Evolutionary conservation across 1,284 basidiomycete species (phyloP).

Genomic region (Flammula alnicola): DNA sequence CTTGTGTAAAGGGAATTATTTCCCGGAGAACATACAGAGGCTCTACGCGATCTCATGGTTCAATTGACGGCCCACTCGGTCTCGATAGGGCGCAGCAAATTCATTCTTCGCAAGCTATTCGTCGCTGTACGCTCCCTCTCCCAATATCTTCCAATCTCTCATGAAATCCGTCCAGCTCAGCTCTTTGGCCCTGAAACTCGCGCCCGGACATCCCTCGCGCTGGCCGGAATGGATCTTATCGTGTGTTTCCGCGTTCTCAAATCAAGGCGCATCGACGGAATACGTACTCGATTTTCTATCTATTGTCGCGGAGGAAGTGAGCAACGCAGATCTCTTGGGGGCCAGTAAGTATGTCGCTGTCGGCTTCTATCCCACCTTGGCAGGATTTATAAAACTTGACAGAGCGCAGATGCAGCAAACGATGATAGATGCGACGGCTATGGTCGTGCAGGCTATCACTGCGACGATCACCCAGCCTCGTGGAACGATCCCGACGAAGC

Average conservation of each 20-base stretch:
- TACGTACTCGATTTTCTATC: conserved; percentile 77
- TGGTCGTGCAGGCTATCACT: conserved; percentile 72
- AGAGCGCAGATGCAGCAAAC: conserved; percentile 69
- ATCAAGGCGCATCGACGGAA: conserved; percentile 56
- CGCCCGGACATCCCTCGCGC: conserved; percentile 53
- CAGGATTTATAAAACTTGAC: conserved; percentile 4
- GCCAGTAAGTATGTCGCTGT: conserved; percentile 66
- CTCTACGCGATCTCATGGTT: conserved; percentile 65
- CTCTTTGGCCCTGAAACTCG: conserved; percentile 77
- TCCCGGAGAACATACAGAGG: conserved; percentile 54
- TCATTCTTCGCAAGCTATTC: conserved; percentile 85
- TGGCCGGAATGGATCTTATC: conserved; percentile 79
- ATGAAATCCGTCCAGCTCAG: conserved; percentile 47
- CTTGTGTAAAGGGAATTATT: conserved; percentile 59
- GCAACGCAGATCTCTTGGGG: conserved; percentile 75
- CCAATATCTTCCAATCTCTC: conserved; percentile 11
- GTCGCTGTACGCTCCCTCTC: conserved; percentile 66
- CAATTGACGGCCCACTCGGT: conserved; percentile 66
- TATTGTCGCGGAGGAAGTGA: conserved; percentile 85
- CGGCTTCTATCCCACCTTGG: neutral
- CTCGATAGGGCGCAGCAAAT: conserved; percentile 55
- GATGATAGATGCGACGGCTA: conserved; percentile 64
- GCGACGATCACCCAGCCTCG: conserved; percentile 48
- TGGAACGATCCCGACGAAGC: conserved; percentile 37
- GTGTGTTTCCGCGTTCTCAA: conserved; percentile 61